Evolutionary conservation across 345 rosid species (phyloP).

Genomic region (Moricandia arvensis): DNA sequence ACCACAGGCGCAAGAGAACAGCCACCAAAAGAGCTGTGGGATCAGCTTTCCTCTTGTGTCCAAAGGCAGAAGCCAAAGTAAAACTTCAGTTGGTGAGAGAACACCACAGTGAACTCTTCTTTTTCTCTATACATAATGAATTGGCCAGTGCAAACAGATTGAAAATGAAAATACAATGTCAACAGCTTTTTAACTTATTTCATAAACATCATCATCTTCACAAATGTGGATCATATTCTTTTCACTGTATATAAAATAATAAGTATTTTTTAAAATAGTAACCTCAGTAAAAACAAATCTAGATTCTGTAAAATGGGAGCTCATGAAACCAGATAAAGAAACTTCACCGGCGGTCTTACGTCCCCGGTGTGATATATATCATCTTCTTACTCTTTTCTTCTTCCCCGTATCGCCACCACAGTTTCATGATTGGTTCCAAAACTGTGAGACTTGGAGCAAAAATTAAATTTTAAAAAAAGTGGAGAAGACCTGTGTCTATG

Average conservation of each 20-base stretch:
- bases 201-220: constrained; percentile 68
- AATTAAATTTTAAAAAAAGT: neutral
- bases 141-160: neutral
- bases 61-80: constrained; percentile 39
- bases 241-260: constrained; percentile 29
- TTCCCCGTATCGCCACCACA: constrained; percentile 37
- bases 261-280: constrained; percentile 10
- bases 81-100: constrained; percentile 22
- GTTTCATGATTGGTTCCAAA: neutral
- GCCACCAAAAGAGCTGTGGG: constrained; percentile 16
- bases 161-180: neutral
- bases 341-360: constrained; percentile 40
- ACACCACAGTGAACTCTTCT: neutral
- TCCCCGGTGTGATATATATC: constrained; percentile 34
- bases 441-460: constrained; percentile 23
- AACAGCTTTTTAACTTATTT: constrained; percentile 44
- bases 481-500: constrained; percentile 28
- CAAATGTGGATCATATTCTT: constrained; percentile 46
- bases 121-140: neutral
- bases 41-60: constrained; percentile 27
- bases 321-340: constrained; percentile 24
- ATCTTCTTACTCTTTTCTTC: constrained; percentile 36
- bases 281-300: constrained; percentile 17
- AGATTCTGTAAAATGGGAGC: constrained; percentile 40
- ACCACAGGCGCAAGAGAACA: constrained; percentile 25